Evolutionary conservation across 441 rosid species (phyloP), one percentile per base, ranked within the genome.

Genomic region (Metrosideros polymorpha): DNA sequence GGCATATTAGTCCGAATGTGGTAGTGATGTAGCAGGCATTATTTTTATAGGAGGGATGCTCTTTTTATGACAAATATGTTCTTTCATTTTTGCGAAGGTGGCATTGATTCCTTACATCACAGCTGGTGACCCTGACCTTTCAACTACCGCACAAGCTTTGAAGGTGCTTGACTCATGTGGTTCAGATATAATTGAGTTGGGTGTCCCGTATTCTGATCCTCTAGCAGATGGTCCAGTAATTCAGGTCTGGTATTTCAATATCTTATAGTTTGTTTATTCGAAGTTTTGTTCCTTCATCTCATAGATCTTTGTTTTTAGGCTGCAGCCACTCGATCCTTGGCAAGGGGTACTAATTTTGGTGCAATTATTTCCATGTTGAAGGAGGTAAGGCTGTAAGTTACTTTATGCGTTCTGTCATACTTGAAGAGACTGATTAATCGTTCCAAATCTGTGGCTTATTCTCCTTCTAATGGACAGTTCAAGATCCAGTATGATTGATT

Each of bases 151-250:
- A 5, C 92, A 94, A 91, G 99, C 99, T 84, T 91, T 98, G 83
- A 95, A 95, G 93, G 90, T 98, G 89, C 95, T 98, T 85, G 98
- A 96, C 53, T 90, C 95, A 2, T 95, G 98, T 88, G 99, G 99
- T 47, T 94, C 92, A 3, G 96, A 98, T 92, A 95, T 98, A n/a
- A 98, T 98, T 90, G 99, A 98, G 90, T 90, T 98, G 56, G 99
- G 99, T 88, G 96, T 98, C 56, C 99, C 99, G 0, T 96, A 96
- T 89, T 98, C 98, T 86, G 99, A 96, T 90, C 97, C 99, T 77
- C 83, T 98, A 79, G 99, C 99, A 50, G 99, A 98, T 90, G 99
- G 99, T 89, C 99, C 97, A 50, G 99, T 97, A 56, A 96, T 97
- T 75, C 99, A 97, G 99, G 99, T 93, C 25, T 85, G 87, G 5